A percentile compares a stretch with the other conserved stretches of the same genome.
phyloP scores from a whole-genome alignment of 2,329 filamentous ascomycete species.

The Scytalidium lignicola region DNA sequence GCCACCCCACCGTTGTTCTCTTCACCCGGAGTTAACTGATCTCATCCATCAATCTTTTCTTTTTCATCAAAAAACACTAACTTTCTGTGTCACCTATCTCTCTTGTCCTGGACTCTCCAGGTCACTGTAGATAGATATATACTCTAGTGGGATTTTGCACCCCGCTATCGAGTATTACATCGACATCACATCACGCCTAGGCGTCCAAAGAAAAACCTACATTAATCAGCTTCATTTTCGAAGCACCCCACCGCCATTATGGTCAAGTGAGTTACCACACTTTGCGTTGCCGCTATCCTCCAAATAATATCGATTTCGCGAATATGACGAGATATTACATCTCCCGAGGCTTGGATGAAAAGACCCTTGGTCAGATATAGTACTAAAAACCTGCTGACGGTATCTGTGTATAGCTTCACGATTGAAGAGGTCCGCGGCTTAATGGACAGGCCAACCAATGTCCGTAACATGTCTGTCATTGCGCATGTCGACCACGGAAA shows the following conservation, averaged over 20 bases:
- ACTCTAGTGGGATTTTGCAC: conserved; percentile 16
- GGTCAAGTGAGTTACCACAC: conserved; percentile 91
- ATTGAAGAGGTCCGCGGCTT: conserved; percentile 82
- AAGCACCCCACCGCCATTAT: conserved; percentile 81
- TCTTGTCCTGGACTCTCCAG: conserved; percentile 21
- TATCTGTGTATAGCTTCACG: conserved; percentile 72
- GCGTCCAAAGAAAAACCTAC: conserved; percentile 19
- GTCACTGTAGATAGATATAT: conserved; percentile 20
- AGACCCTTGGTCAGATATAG: neutral
- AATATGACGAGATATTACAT: neutral
- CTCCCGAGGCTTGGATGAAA: neutral
- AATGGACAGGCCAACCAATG: conserved; percentile 75
- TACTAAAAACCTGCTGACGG: conserved; percentile 41
- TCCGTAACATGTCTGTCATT: conserved; percentile 99
- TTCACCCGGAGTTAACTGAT: neutral
- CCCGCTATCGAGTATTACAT: conserved; percentile 19
- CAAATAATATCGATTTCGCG: neutral
- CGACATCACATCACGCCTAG: conserved; percentile 14
- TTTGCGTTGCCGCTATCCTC: neutral
- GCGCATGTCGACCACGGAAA: conserved; percentile 99
- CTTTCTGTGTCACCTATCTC: conserved; percentile 24
- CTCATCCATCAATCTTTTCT: neutral
- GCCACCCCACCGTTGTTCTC: neutral
- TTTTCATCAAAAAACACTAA: conserved; percentile 15
- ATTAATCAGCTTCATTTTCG: conserved; percentile 28